These are phyloP conservation scores for Lepidopterella palustris DNA, from an alignment of 495 filamentous ascomycete species.

Conservation along the genomic window DNA sequence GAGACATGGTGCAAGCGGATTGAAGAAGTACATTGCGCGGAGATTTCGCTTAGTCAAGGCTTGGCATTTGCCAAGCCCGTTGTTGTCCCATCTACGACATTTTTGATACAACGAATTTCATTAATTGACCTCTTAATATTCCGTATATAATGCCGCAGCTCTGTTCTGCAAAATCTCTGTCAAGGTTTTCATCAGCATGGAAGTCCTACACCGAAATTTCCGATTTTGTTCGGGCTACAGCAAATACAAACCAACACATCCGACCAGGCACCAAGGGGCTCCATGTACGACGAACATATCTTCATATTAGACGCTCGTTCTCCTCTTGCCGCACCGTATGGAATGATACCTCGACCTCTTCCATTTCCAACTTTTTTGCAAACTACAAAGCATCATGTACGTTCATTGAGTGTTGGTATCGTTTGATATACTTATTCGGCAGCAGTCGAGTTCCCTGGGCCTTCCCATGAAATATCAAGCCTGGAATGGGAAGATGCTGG, in stretches of 20 bases:
- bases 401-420: constrained; percentile 15
- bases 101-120: too few species aligned
- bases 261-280: not conserved
- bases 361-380: constrained; percentile 32
- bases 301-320: not conserved
- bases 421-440: not conserved
- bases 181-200: constrained; percentile 13
- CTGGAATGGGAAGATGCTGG: constrained; percentile 32
- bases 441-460: constrained; percentile 49
- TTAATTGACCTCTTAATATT: not conserved
- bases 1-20: constrained; percentile 18
- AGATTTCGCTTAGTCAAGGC: constrained; percentile 16
- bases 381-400: constrained; percentile 48
- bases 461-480: constrained; percentile 38
- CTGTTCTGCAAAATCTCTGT: not conserved
- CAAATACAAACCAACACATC: not conserved
- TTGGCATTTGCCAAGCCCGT: not conserved
- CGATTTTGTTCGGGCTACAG: constrained; percentile 31
- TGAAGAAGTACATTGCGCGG: constrained; percentile 5
- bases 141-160: not conserved
- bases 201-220: constrained; percentile 42
- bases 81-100: not conserved
- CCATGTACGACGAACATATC: not conserved
- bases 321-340: not conserved
- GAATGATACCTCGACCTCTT: not conserved